These are phyloP conservation scores for Panicum hallii DNA, from an alignment of 202 grass and related monocot genomes.

Conservation along the genomic window DNA sequence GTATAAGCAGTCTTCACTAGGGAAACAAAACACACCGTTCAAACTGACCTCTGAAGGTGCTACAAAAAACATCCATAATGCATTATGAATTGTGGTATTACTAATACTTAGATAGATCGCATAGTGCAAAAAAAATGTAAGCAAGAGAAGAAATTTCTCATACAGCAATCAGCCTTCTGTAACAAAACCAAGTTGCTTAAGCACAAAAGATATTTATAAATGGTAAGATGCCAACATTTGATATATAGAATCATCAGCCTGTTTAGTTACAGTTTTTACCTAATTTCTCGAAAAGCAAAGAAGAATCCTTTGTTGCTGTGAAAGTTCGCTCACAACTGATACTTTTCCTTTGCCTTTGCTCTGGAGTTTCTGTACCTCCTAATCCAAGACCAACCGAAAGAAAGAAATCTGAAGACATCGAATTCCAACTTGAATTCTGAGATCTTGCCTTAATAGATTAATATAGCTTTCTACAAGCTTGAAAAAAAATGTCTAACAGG, in stretches of 20 bases:
- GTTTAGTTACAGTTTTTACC: conserved; percentile 46
- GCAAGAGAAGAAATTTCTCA: conserved; percentile 21
- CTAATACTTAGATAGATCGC: neutral
- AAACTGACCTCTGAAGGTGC: neutral
- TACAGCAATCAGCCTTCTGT: conserved; percentile 16
- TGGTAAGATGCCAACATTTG: conserved; percentile 24
- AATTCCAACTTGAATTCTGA: conserved; percentile 30
- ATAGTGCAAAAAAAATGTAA: conserved; percentile 8
- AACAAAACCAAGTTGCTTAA: conserved; percentile 26
- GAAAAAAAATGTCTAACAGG: conserved; percentile 42
- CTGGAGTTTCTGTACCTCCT: conserved; percentile 83
- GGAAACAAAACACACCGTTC: conserved; percentile 8
- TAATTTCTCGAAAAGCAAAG: conserved; percentile 76
- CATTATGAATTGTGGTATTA: neutral
- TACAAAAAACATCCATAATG: conserved; percentile 13
- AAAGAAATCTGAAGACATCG: conserved; percentile 88
- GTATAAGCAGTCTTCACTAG: neutral
- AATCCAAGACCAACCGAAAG: conserved; percentile 93
- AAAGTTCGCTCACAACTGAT: conserved; percentile 95
- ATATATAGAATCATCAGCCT: conserved; percentile 26
- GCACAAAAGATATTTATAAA: conserved; percentile 25
- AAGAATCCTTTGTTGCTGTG: conserved; percentile 57
- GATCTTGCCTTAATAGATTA: conserved; percentile 30
- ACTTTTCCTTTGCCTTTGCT: conserved; percentile 86
- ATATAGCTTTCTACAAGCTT: conserved; percentile 38